These are phyloP conservation scores for Triglochin maritima DNA, from an alignment of 106 monocot genomes.

Conservation along the genomic window DNA sequence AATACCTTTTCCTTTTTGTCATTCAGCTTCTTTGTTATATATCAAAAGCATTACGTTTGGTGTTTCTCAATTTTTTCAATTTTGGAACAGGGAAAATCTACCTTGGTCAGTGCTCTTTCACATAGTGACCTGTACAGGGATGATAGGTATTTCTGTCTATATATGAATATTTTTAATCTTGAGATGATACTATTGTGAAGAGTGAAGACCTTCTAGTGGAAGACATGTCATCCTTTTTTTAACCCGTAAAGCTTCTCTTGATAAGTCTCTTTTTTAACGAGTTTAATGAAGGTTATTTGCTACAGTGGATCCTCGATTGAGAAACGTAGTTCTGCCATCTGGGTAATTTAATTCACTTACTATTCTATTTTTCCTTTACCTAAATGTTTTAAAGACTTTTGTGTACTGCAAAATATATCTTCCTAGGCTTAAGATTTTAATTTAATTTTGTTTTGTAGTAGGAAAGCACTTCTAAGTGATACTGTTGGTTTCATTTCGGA, in stretches of 20 bases:
- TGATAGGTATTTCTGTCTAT: conserved; percentile 37
- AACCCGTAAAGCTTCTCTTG: no score
- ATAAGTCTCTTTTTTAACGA: neutral
- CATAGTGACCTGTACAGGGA: conserved; percentile 73
- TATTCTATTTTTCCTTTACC: no score
- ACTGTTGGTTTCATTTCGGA: conserved; percentile 99
- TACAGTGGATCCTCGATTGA: conserved; percentile 94
- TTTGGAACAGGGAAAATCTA: conserved; percentile 84
- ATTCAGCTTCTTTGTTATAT: no score
- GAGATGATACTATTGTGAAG: neutral
- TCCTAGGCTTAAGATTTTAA: no score
- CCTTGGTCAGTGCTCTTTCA: conserved; percentile 87
- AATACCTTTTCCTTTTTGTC: no score
- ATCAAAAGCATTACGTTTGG: no score
- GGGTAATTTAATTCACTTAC: conserved; percentile 36
- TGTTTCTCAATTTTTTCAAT: neutral
- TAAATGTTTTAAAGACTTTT: no score
- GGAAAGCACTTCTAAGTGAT: conserved; percentile 87
- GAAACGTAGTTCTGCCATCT: conserved; percentile 94
- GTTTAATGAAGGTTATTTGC: conserved; percentile 65
- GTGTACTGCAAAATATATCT: no score
- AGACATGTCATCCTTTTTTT: no score
- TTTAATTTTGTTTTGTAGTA: conserved; percentile 23
- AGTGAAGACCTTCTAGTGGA: no score
- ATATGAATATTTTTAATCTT: neutral